phyloP scores from a whole-genome alignment of 768 basidiomycete species.

The Collybiopsis luxurians region DNA sequence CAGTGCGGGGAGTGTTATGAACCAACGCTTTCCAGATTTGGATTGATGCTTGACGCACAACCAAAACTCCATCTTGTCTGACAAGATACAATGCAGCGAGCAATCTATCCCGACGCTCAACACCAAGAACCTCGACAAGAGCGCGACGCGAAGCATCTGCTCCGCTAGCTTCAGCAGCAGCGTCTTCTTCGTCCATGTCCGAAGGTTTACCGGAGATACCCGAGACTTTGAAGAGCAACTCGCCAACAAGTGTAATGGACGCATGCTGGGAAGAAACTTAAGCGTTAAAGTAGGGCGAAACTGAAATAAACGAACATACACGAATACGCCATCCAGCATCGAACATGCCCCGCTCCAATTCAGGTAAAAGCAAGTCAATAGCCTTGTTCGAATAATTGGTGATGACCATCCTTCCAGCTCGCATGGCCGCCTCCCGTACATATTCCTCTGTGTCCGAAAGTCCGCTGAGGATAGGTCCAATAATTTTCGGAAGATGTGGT shows the following conservation, averaged over 20 bases:
- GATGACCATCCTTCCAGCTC: slow-evolving; percentile 97
- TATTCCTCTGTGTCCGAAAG: slow-evolving; percentile 92
- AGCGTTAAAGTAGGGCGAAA: neutral
- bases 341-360: slow-evolving; percentile 93
- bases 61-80: slow-evolving; percentile 87
- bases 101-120: slow-evolving; percentile 87
- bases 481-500: slow-evolving; percentile 93
- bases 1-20: slow-evolving; percentile 88
- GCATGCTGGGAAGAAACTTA: slow-evolving; percentile 61
- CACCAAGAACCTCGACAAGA: slow-evolving; percentile 83
- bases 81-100: slow-evolving; percentile 89
- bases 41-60: slow-evolving; percentile 87
- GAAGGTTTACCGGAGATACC: slow-evolving; percentile 91
- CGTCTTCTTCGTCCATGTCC: slow-evolving; percentile 63
- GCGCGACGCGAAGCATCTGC: slow-evolving; percentile 84
- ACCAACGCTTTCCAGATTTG: slow-evolving; percentile 99
- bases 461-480: slow-evolving; percentile 88
- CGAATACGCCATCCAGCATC: slow-evolving; percentile 94
- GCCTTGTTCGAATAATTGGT: slow-evolving; percentile 90
- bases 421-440: slow-evolving; percentile 96
- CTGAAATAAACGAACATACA: slow-evolving; percentile 40
- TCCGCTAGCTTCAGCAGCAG: slow-evolving; percentile 55
- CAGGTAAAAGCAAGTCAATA: slow-evolving; percentile 90
- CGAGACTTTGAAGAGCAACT: slow-evolving; percentile 93
- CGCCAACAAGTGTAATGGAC: slow-evolving; percentile 93